Base-by-base conservation (phyloP, 371 early-diverging fungal genomes). In the Syncephalastrum contaminatum region DNA sequence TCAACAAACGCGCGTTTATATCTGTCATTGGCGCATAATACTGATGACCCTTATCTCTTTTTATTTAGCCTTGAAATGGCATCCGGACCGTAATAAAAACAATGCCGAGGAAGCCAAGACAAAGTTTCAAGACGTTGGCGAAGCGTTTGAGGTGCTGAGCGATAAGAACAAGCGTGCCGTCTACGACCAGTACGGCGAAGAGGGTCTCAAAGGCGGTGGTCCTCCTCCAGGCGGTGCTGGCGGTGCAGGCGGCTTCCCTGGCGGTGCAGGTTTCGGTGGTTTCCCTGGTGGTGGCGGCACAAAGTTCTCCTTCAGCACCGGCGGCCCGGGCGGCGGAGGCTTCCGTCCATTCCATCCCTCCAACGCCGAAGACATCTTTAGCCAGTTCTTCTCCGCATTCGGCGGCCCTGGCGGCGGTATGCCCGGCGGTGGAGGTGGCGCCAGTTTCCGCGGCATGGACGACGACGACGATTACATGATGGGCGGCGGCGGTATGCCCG, bases 131-230 rank as follows among this genome's bases (percentile, higher is more conserved):
- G 56, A 64, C 46, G 49, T 96, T 4, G 85, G 87, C 13, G 95
- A 94, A 75, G 99, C 99, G 4, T 99, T 95, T 72, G 97, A 98
- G 71, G 91, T 95, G n/a, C 81, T 97, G 5, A 93, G 93, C 43
- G 98, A 99, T 70, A 86, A 86, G 66, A 73, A 93, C 59, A 92
- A 93, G 69, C 87, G 93, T 22, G 77, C 88, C 36, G 77, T 94
- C 24, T 95, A 90, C 73, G 95, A 94, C 64, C 89, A 88, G 64
- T 93, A 73, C 63, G 96, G 96, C 46, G 96, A 95, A 74, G 96
- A 91, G 54, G 96, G 94, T 6, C 82, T 95, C 48, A 90, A 89
- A 69, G 89, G 85, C 46, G 77, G 80, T 15, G 65, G 76, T 2
- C 70, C 79, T 3, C 64, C 65, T 21, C 41, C 54, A 40, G 64